Base-by-base conservation (phyloP, 495 filamentous ascomycete genomes). In the Daldinia loculata region DNA sequence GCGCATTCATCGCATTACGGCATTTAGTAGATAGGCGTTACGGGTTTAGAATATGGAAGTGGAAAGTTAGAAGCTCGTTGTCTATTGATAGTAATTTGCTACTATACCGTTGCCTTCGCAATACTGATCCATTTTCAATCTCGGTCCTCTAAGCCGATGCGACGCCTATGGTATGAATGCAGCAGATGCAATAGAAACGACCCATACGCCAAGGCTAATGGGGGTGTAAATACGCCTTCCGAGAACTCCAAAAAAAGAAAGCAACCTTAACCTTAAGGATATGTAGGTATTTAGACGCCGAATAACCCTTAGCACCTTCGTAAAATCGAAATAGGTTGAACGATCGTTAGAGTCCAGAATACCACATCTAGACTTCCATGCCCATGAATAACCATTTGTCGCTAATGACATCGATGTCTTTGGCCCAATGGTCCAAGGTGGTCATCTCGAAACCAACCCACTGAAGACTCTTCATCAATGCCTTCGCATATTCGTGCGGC, bases 391-490 rank as follows among this genome's bases (percentile, higher is more conserved):
- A 70, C 94, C 94, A 98, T 69, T 84, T 83, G 27, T 88, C 79
- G 79, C 93, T 96, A 14, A 86, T 80, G 66, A 87, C 76, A 74
- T 90, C 83, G 61, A 80, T 63, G 26, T 81, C 79, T 52, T 82
- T 69, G 2, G 86, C 84, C 91, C 93, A 97, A 51, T 87, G 84
- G 62, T 91, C 87, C 12, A 98, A 82, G 15, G 92, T 94, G 56
- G 89, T 89, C 57, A 93, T 83, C 74, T 89, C 91, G 73, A 97
- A 98, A 32, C 94, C 94, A 70, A 94, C 94, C 94, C 94, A 98
- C 71, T 94, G 91, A 38, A 98, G 86, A 63, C 92, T 92, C 72
- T 89, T 90, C 66, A 90, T 87, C 60, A 96, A 83, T 56, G 89
- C 83, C 69, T 89, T 84, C 57, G 86, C 81, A 48, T 89, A 82